phyloP scores from a whole-genome alignment of 139 green algal genomes.

The Zygnema circumcarinatum region DNA sequence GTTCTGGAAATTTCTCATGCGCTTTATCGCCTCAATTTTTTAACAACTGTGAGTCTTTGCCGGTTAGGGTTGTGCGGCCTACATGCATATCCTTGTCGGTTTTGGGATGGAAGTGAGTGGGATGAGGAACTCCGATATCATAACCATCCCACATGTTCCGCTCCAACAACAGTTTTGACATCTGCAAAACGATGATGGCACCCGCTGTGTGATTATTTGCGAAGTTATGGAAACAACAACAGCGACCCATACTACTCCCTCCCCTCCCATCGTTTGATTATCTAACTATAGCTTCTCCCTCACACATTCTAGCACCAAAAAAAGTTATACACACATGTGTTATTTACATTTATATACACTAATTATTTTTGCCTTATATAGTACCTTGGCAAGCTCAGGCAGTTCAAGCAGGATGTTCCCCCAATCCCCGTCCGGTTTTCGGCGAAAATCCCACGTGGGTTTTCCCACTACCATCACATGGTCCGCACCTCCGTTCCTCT shows the following conservation, averaged over 20 bases:
- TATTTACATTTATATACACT: no score
- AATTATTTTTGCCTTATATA: not conserved
- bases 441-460: slow-evolving; percentile 41
- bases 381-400: slow-evolving; percentile 4
- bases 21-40: no score
- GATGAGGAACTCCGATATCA: slow-evolving; percentile 29
- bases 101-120: slow-evolving; percentile 29
- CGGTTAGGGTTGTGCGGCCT: no score
- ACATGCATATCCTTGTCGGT: slow-evolving; percentile 26
- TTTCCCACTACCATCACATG: slow-evolving; percentile 35
- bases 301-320: no score
- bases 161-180: slow-evolving; percentile 42
- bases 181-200: not conserved
- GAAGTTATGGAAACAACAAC: no score
- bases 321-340: no score
- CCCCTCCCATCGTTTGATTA: no score
- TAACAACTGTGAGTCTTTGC: no score
- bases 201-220: no score
- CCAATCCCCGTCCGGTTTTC: slow-evolving; percentile 14
- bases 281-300: no score
- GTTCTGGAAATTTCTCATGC: no score
- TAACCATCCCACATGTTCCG: slow-evolving; percentile 19
- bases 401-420: slow-evolving; percentile 33
- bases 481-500: slow-evolving; percentile 26
- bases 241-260: no score